A percentile compares a stretch with the other conserved stretches of the same genome.
Conservation (phyloP, 495 filamentous ascomycete species). For the Rostrohypoxylon terebratum region DNA sequence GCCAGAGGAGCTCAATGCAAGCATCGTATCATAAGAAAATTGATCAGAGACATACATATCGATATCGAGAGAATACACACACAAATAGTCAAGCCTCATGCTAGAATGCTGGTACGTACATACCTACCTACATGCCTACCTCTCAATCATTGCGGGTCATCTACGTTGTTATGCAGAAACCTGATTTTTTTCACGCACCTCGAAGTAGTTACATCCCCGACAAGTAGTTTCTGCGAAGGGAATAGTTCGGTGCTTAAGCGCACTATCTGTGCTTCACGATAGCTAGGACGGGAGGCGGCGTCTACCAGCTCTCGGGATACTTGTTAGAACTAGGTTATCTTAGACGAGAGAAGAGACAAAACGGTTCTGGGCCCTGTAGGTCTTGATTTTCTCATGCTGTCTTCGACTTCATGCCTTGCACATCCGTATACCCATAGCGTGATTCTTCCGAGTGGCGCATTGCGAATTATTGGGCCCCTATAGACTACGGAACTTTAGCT, state of each 20-base stretch:
- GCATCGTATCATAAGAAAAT: background rate
- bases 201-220: slow-evolving; percentile 11
- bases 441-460: background rate
- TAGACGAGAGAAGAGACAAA: slow-evolving; percentile 13
- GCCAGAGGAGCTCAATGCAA: slow-evolving; percentile 14
- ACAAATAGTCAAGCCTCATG: background rate
- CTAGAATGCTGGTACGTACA: background rate
- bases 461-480: background rate
- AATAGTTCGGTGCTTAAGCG: slow-evolving; percentile 1
- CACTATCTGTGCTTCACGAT: background rate
- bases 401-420: background rate
- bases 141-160: background rate
- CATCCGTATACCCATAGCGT: background rate
- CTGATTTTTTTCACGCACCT: slow-evolving; percentile 9
- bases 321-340: slow-evolving; percentile 1
- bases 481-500: background rate
- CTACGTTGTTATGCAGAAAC: background rate
- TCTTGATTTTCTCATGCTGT: background rate
- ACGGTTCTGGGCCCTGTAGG: slow-evolving; percentile 15
- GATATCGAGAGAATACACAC: background rate
- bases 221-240: slow-evolving; percentile 17
- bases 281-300: background rate
- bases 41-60: slow-evolving; percentile 9
- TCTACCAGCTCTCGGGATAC: background rate
- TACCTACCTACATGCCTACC: background rate